Percentiles rank a stretch among this genome's conserved stretches.
phyloP scores from a whole-genome alignment of 2,329 filamentous ascomycete genomes.

The Colletotrichum coccodes region DNA sequence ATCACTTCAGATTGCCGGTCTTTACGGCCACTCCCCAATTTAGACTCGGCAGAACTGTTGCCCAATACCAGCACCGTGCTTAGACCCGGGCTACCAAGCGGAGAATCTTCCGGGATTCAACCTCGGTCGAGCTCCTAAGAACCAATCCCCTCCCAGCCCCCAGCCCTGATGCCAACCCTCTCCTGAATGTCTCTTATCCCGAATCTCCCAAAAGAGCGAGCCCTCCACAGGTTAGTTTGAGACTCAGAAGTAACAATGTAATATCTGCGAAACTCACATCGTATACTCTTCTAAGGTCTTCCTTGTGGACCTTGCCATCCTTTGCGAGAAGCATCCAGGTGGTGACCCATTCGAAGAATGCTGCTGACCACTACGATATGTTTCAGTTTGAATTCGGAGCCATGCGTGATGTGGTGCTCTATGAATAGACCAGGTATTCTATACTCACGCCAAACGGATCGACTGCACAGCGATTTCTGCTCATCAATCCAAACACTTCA shows the following conservation, averaged over 20 bases:
- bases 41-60: too few species aligned
- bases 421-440: too few species aligned
- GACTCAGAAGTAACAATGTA: slow-evolving; percentile 32
- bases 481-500: slow-evolving; percentile 46
- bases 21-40: too few species aligned
- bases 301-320: slow-evolving; percentile 64
- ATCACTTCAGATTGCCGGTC: too few species aligned
- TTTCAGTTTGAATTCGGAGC: too few species aligned
- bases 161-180: slow-evolving; percentile 22
- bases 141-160: slow-evolving; percentile 14
- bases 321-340: slow-evolving; percentile 63
- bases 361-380: slow-evolving; percentile 29
- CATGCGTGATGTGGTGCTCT: too few species aligned
- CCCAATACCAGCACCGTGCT: too few species aligned
- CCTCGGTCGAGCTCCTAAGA: background rate
- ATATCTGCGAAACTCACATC: slow-evolving; percentile 54
- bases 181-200: slow-evolving; percentile 1
- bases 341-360: slow-evolving; percentile 49
- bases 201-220: slow-evolving; percentile 34
- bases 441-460: slow-evolving; percentile 53
- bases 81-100: too few species aligned
- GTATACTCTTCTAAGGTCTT: slow-evolving; percentile 62
- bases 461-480: slow-evolving; percentile 47
- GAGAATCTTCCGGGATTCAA: background rate
- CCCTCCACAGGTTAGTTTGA: slow-evolving; percentile 50